phyloP scores from a whole-genome alignment of 192 early-diverging fungal genomes.

The Coemansia sp. region DNA sequence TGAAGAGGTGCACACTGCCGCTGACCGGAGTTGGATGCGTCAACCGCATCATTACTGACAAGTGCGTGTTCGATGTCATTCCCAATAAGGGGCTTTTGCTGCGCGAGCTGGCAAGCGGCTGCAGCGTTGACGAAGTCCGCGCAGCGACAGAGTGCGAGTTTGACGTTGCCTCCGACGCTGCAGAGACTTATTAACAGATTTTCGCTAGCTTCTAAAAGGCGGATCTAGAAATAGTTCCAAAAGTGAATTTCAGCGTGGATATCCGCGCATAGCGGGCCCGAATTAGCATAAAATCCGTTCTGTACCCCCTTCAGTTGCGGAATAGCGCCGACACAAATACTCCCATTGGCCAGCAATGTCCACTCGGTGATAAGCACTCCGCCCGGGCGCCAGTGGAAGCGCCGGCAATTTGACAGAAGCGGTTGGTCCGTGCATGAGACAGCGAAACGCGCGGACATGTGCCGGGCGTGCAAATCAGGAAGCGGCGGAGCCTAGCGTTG shows the following conservation, averaged over 20 bases:
- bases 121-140: constrained; percentile 58
- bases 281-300: background rate
- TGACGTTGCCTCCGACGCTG: constrained; percentile 38
- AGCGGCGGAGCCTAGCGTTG: background rate
- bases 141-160: constrained; percentile 55
- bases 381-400: no score
- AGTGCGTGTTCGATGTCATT: constrained; percentile 65
- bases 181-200: constrained; percentile 23
- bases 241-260: background rate
- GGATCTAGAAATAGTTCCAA: background rate
- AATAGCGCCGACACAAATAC: background rate
- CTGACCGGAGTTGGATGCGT: constrained; percentile 64
- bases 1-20: constrained; percentile 65
- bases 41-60: constrained; percentile 61
- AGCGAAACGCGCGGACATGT: no score
- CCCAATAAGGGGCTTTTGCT: constrained; percentile 46
- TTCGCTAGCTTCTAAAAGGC: no score
- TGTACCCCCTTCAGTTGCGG: background rate
- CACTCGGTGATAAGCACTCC: no score
- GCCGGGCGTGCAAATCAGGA: background rate
- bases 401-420: no score
- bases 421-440: constrained; percentile 2
- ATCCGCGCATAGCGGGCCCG: background rate
- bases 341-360: no score
- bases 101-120: constrained; percentile 58